phyloP scores from a whole-genome alignment of 805 yeast genomes.

The Cyberlindnera suaveolens region DNA sequence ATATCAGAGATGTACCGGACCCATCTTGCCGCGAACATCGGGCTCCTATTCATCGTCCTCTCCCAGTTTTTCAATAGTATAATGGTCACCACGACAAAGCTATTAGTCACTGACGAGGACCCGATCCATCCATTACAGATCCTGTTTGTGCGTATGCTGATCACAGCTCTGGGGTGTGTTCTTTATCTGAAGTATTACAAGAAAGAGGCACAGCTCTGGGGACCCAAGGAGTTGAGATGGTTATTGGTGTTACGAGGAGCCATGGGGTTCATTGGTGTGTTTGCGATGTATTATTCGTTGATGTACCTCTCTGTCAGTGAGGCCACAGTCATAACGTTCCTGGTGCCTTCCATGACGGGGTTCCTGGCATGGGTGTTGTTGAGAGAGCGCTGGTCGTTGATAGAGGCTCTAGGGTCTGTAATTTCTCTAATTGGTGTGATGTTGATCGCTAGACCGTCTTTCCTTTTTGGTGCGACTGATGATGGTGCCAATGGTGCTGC shows the following conservation, averaged over 20 bases:
- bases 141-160: constrained; percentile 66
- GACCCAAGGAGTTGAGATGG: constrained; percentile 52
- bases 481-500: constrained; percentile 37
- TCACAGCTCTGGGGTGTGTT: constrained; percentile 58
- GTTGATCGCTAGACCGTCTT: constrained; percentile 75
- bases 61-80: constrained; percentile 71
- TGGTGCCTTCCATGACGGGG: constrained; percentile 73
- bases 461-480: constrained; percentile 45
- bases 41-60: constrained; percentile 49
- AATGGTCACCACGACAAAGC: constrained; percentile 71
- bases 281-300: constrained; percentile 69
- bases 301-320: constrained; percentile 73
- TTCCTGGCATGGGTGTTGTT: constrained; percentile 63
- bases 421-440: constrained; percentile 71
- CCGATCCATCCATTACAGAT: constrained; percentile 76
- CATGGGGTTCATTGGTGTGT: constrained; percentile 76
- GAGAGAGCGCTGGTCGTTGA: constrained; percentile 55
- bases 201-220: constrained; percentile 61
- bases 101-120: constrained; percentile 61
- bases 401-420: constrained; percentile 66
- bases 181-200: constrained; percentile 45
- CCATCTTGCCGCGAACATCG: constrained; percentile 28
- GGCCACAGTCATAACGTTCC: constrained; percentile 72
- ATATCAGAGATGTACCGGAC: too few relatives aligned
- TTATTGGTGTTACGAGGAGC: constrained; percentile 57